Base-by-base conservation (phyloP, 1,139 yeast species). In the Candida pseudoviswanathii region DNA sequence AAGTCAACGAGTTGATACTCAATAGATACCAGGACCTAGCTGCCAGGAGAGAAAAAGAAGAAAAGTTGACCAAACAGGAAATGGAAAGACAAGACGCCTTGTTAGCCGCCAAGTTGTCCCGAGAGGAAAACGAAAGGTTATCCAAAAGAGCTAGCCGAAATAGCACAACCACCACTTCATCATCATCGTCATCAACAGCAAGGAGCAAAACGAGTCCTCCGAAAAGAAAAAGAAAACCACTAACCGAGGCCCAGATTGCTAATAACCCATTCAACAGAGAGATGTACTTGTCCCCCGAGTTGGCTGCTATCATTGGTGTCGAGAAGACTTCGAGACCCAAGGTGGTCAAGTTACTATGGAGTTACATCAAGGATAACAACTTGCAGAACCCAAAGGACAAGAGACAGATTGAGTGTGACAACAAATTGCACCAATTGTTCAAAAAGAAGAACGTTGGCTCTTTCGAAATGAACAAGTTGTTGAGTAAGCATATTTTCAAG, bases 331-430 rank as follows among this genome's bases (percentile, higher is more conserved):
- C 89, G 1, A 70, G 96, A 57, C 86, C 95, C 0, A 86, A 85
- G 60, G 85, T 86, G 27, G 92, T 87, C 31, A 86, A 87, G 57
- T 70, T 68, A 44, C 68, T 89, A 22, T 89, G 96, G 96, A 80
- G 74, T 9, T 84, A 89, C 63, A 87, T 89, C 55, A 86, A 85
- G 60, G 78, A 66, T 24, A 64, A 85, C 52, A 66, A 81, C 45
- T 68, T 89, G 40, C 96, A 89, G 61, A 83, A 87, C 57, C 89
- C 92, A 1, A 64, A 70, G 1, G 89, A 89, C 64, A 78, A 78
- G 55, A 71, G 95, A 51, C 83, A 81, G 51, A 85, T 89, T 22
- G 22, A 80, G 5, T 88, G 95, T 62, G 95, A 89, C 62, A 89
- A 78, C 0, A 76, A 70, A 52, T 70, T 89, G 71, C 71, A 71